Percentiles rank a stretch among this genome's conserved stretches.
phyloP scores from a whole-genome alignment of 345 rosid genomes.

The Arabis alpina region DNA sequence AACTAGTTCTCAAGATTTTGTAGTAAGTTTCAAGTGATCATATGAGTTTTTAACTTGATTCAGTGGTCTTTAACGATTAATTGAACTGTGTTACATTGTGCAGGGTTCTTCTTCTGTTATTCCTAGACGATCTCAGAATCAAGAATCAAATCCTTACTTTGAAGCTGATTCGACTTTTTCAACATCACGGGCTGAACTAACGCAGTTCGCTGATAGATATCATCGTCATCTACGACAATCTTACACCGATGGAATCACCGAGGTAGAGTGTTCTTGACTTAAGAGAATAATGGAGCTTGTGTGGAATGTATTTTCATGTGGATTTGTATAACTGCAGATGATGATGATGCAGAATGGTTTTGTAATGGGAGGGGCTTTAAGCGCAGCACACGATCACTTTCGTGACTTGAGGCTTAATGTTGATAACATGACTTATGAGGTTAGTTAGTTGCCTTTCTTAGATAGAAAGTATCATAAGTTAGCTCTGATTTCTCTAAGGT shows the following conservation, averaged over 20 bases:
- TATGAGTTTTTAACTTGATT: not conserved
- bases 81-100: slow-evolving; percentile 19
- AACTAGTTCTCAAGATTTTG: not conserved
- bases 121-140: slow-evolving; percentile 46
- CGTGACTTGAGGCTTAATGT: slow-evolving; percentile 50
- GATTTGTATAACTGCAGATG: slow-evolving; percentile 31
- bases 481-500: not conserved
- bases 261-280: slow-evolving; percentile 51
- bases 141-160: slow-evolving; percentile 50
- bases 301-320: not conserved
- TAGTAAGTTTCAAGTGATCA: slow-evolving; percentile 22
- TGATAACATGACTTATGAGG: slow-evolving; percentile 55
- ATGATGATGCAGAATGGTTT: slow-evolving; percentile 47
- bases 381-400: slow-evolving; percentile 45
- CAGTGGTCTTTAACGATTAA: not conserved
- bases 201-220: slow-evolving; percentile 56
- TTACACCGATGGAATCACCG: slow-evolving; percentile 82
- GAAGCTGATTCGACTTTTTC: slow-evolving; percentile 54
- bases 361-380: slow-evolving; percentile 46
- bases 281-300: not conserved
- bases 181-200: slow-evolving; percentile 48
- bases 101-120: slow-evolving; percentile 66
- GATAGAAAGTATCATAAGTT: not conserved
- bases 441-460: not conserved
- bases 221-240: slow-evolving; percentile 75